Conservation (phyloP, 1,284 basidiomycete species). For the Ganoderma lingzhi region DNA sequence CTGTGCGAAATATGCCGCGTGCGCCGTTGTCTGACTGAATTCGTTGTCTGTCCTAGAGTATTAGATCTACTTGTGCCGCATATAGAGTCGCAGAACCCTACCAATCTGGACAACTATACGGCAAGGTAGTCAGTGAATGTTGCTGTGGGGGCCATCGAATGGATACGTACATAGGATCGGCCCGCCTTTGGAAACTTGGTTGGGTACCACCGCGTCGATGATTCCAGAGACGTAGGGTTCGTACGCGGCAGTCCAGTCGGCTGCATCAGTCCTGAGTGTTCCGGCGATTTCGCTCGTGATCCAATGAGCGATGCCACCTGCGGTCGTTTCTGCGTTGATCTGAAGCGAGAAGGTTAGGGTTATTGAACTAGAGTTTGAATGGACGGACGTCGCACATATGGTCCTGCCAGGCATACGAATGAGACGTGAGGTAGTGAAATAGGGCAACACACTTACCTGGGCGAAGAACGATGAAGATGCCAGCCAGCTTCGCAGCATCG, state of each 20-base stretch:
- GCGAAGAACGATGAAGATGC: slow-evolving; percentile 55
- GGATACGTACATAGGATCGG: slow-evolving; percentile 71
- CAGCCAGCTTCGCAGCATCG: slow-evolving; percentile 51
- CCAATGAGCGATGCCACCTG: slow-evolving; percentile 85
- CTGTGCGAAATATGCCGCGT: slow-evolving; percentile 72
- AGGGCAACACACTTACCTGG: slow-evolving; percentile 43
- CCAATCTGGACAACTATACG: slow-evolving; percentile 72
- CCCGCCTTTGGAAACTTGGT: slow-evolving; percentile 76
- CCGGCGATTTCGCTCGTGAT: slow-evolving; percentile 73
- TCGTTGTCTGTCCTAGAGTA: slow-evolving; percentile 70
- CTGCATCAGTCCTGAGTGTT: slow-evolving; percentile 71
- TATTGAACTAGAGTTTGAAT: not conserved
- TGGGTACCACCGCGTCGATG: slow-evolving; percentile 63
- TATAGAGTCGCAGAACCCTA: slow-evolving; percentile 37
- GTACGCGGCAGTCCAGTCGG: slow-evolving; percentile 76
- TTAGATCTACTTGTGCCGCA: not conserved
- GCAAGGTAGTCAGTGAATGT: not conserved
- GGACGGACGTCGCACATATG: slow-evolving; percentile 32
- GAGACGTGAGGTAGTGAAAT: not conserved
- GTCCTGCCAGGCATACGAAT: slow-evolving; percentile 25
- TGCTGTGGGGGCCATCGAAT: not conserved
- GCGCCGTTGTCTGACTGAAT: slow-evolving; percentile 60
- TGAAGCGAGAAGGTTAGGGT: slow-evolving; percentile 44
- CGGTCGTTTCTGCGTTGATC: slow-evolving; percentile 85
- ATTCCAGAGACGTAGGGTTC: slow-evolving; percentile 73